Evolutionary conservation across 257 asterid genomes (phyloP).

Genomic region (Scutellaria minor): DNA sequence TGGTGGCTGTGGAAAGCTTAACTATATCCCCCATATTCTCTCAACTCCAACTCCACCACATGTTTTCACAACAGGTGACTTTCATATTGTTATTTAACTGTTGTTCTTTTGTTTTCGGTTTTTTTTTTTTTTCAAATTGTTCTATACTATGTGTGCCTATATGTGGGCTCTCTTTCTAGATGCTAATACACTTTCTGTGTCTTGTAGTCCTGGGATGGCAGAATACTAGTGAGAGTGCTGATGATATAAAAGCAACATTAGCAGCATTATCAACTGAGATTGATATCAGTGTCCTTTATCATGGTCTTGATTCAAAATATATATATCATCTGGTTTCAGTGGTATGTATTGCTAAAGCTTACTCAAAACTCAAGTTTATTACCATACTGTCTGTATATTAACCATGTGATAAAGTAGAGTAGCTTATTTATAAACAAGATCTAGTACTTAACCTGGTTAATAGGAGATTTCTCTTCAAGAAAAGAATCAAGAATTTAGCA

Average conservation of each 20-base stretch:
- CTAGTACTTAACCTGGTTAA: background rate
- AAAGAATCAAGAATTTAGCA: background rate
- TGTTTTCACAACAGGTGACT: slow-evolving; percentile 83
- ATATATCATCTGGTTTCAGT: slow-evolving; percentile 77
- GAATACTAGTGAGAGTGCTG: slow-evolving; percentile 81
- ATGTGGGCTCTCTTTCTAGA: background rate
- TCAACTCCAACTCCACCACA: slow-evolving; percentile 73
- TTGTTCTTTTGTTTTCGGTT: background rate
- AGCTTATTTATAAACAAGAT: background rate
- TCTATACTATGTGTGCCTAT: slow-evolving; percentile 13
- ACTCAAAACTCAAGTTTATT: background rate
- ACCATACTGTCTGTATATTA: slow-evolving; percentile 1
- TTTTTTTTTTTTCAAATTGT: background rate
- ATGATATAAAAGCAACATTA: slow-evolving; percentile 77
- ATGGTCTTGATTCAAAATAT: slow-evolving; percentile 85
- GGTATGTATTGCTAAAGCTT: slow-evolving; percentile 50
- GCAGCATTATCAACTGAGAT: slow-evolving; percentile 81
- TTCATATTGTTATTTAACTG: background rate
- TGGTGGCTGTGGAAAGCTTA: slow-evolving; percentile 88
- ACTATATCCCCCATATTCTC: slow-evolving; percentile 86
- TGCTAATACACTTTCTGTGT: slow-evolving; percentile 33
- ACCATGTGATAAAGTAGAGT: slow-evolving; percentile 25
- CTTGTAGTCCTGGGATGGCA: slow-evolving; percentile 95
- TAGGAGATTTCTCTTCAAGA: background rate
- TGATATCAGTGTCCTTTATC: slow-evolving; percentile 80